A percentile compares a stretch with the other conserved stretches of the same genome.
phyloP scores from a whole-genome alignment of 805 yeast genomes.

The Metschnikowia cubensis region DNA sequence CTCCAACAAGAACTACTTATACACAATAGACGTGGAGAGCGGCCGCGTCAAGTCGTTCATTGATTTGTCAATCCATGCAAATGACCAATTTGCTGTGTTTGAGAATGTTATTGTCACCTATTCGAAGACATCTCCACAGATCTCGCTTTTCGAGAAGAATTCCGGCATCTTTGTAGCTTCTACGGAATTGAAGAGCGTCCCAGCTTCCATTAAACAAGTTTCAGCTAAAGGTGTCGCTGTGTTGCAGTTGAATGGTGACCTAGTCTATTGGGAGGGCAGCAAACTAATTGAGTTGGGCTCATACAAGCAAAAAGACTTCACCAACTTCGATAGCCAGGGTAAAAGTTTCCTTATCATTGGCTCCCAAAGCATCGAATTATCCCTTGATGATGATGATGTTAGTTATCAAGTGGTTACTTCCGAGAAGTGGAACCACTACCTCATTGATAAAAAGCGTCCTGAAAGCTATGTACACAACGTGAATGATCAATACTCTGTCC shows the following conservation, averaged over 20 bases:
- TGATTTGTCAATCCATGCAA: slow-evolving; percentile 18
- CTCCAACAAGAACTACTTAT: slow-evolving; percentile 22
- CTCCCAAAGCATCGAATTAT: slow-evolving; percentile 3
- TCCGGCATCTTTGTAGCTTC: slow-evolving; percentile 12
- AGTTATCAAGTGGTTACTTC: background rate
- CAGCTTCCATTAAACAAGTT: background rate
- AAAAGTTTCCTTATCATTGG: slow-evolving; percentile 3
- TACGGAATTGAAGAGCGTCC: slow-evolving; percentile 5
- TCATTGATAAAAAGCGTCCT: background rate
- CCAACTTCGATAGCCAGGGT: background rate
- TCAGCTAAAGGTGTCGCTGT: background rate
- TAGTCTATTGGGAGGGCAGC: slow-evolving; percentile 8
- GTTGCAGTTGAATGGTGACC: slow-evolving; percentile 2
- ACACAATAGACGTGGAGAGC: slow-evolving; percentile 16
- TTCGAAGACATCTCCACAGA: slow-evolving; percentile 3
- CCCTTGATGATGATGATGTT: background rate
- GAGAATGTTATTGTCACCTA: slow-evolving; percentile 9
- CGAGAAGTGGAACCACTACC: background rate
- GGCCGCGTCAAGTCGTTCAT: slow-evolving; percentile 29
- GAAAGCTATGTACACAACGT: background rate
- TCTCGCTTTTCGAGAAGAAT: slow-evolving; percentile 11
- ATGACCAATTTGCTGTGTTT: slow-evolving; percentile 8
- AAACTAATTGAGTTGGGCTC: slow-evolving; percentile 4
- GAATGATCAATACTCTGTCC: background rate
- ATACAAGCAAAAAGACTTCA: slow-evolving; percentile 4